Evolutionary conservation across 208 protist genomes (phyloP).

Genomic region (Acanthamoeba culbertsoni): DNA sequence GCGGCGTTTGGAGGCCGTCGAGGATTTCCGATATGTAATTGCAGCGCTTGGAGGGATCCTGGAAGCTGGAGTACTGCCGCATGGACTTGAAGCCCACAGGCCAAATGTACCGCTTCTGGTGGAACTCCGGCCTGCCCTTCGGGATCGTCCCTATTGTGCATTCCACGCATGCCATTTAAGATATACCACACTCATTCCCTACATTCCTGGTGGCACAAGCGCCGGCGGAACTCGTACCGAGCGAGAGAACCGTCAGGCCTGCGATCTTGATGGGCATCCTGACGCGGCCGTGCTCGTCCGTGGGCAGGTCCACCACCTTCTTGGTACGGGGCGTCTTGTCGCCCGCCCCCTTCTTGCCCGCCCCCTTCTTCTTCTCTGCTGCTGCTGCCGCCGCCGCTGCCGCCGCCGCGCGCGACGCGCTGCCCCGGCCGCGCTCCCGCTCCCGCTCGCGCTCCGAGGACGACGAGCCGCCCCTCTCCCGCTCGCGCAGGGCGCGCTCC

Average conservation of each 20-base stretch:
- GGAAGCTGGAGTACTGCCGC: conserved; percentile 33
- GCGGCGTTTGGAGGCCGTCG: conserved; percentile 12
- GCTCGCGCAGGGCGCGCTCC: too few relatives aligned
- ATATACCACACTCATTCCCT: background rate
- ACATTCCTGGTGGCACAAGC: background rate
- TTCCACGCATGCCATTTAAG: background rate
- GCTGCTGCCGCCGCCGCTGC: background rate
- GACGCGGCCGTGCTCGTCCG: background rate
- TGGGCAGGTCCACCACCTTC: conserved; percentile 51
- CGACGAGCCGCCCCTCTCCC: too few relatives aligned
- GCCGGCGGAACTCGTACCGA: background rate
- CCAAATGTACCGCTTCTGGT: conserved; percentile 58
- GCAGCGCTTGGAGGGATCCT: background rate
- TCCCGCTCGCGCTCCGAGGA: background rate
- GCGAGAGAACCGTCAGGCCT: background rate
- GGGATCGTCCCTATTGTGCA: background rate
- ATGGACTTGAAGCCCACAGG: conserved; percentile 52
- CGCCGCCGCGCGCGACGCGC: background rate
- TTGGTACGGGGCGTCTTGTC: conserved; percentile 41
- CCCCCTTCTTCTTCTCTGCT: background rate
- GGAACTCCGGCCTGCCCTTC: conserved; percentile 37
- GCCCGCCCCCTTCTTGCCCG: background rate
- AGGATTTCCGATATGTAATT: conserved; percentile 49
- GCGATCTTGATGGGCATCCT: conserved; percentile 57
- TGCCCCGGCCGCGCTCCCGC: background rate